Conservation (phyloP, 1,139 yeast species). For the Sugiyamaella japonica region DNA sequence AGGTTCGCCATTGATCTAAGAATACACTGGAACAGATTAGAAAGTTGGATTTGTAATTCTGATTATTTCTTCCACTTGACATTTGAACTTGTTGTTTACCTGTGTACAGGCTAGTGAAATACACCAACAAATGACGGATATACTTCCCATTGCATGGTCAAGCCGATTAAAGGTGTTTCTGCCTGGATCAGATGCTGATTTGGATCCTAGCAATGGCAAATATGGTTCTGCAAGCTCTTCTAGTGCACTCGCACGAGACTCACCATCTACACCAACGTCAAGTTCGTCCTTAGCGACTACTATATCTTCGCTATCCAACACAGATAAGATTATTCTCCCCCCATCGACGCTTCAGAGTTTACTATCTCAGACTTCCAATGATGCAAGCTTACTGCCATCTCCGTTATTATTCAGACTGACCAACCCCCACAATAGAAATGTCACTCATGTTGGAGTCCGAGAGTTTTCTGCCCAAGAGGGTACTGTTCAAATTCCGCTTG, state of each 20-base stretch:
- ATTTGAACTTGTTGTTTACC: too few species aligned
- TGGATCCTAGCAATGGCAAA: too few species aligned
- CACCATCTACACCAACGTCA: background rate
- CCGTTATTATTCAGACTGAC: conserved; percentile 42
- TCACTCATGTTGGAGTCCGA: conserved; percentile 44
- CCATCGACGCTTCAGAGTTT: conserved; percentile 35
- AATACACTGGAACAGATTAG: background rate
- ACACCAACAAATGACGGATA: conserved; percentile 15
- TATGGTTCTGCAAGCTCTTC: background rate
- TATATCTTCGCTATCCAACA: conserved; percentile 16
- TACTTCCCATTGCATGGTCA: conserved; percentile 19
- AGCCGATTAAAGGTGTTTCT: conserved; percentile 11
- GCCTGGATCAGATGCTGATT: background rate
- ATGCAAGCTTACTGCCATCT: conserved; percentile 33
- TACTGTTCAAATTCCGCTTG: conserved; percentile 35
- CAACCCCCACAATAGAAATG: conserved; percentile 28
- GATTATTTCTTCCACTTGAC: background rate
- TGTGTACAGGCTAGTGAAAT: background rate
- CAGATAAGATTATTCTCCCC: conserved; percentile 40
- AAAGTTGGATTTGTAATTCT: background rate
- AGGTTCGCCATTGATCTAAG: background rate
- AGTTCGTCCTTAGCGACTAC: conserved; percentile 5
- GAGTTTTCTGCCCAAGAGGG: conserved; percentile 44
- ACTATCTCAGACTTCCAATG: conserved; percentile 27
- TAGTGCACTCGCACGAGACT: too few species aligned